These are phyloP conservation scores for Ustilago loliicola DNA, from an alignment of 1,284 basidiomycete genomes.

Conservation along the genomic window DNA sequence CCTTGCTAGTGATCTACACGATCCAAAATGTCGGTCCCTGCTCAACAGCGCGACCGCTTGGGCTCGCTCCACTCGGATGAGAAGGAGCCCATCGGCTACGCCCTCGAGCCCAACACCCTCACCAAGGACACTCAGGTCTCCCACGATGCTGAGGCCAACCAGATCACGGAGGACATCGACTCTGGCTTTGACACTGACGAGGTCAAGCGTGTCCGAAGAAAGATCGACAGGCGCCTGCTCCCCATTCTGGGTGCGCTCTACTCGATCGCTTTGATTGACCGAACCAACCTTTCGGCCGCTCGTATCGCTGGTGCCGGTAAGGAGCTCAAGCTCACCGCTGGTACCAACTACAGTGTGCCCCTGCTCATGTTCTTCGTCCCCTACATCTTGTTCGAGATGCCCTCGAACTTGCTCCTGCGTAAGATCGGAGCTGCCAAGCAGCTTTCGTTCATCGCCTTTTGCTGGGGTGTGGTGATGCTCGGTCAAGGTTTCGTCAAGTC, in stretches of 20 bases:
- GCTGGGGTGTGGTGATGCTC: conserved; percentile 72
- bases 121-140: conserved; percentile 37
- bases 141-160: conserved; percentile 42
- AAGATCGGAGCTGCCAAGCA: conserved; percentile 71
- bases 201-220: conserved; percentile 60
- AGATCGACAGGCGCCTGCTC: conserved; percentile 69
- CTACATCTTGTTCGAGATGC: conserved; percentile 66
- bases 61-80: conserved; percentile 52
- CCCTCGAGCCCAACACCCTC: conserved; percentile 29
- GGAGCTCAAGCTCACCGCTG: conserved; percentile 62
- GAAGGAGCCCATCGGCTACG: conserved; percentile 44
- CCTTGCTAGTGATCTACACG: not conserved
- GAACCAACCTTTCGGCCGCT: conserved; percentile 61
- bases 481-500: conserved; percentile 59
- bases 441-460: conserved; percentile 66
- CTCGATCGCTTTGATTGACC: conserved; percentile 69
- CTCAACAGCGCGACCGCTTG: conserved; percentile 36
- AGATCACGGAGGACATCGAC: conserved; percentile 49
- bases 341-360: conserved; percentile 55
- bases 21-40: conserved; percentile 25
- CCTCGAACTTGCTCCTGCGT: conserved; percentile 60
- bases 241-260: conserved; percentile 70
- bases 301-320: conserved; percentile 57
- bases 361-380: conserved; percentile 72
- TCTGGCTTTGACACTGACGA: conserved; percentile 51